Evolutionary conservation across 129 eudicot genomes (phyloP), one percentile per base, ranked within the genome.

Genomic region (Calendula officinalis): DNA sequence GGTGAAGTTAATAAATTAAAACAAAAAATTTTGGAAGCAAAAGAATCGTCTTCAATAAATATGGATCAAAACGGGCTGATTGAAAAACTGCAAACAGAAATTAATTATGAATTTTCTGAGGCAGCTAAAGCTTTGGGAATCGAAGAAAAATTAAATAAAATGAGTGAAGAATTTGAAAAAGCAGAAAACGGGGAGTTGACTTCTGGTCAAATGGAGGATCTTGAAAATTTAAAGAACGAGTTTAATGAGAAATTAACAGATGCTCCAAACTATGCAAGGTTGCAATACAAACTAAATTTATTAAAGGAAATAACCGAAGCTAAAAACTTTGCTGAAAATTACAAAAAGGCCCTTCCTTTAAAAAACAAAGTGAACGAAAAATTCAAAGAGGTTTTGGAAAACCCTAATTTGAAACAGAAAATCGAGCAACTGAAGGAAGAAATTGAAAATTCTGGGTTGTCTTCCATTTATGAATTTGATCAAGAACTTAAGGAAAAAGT

Each of bases 101-200:
- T 86, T 30, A 81, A 81, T 49, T 64, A 60, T 67, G 97, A 86
- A 70, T 77, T 65, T 73, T 72, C 82, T 2, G 81, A 81, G 68
- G 97, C 97, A 8, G 88, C 81, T 48, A 77, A 83, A 80, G 73
- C 84, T 41, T 64, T 90, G 61, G 91, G 95, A 4, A 66, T 83
- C 8, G 73, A 81, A 37, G 91, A 83, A 9, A 71, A 78, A 37
- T 34, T 86, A 52, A 50, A 59, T 53, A 68, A 37, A 77, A 41
- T 79, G 70, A 79, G 77, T 32, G 86, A 79, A 72, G 85, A 86
- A 60, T 67, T 77, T 62, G 77, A 78, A 11, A 83, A 83, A 78
- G 79, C 81, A 33, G 75, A 82, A 45, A 77, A 66, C 22, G 47
- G 70, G 27, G 66, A 75, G 37, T 61, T 80, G 81, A 78, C 74